Evolutionary conservation across 140 eudicot genomes (phyloP).

Genomic region (Anethum foeniculum): DNA sequence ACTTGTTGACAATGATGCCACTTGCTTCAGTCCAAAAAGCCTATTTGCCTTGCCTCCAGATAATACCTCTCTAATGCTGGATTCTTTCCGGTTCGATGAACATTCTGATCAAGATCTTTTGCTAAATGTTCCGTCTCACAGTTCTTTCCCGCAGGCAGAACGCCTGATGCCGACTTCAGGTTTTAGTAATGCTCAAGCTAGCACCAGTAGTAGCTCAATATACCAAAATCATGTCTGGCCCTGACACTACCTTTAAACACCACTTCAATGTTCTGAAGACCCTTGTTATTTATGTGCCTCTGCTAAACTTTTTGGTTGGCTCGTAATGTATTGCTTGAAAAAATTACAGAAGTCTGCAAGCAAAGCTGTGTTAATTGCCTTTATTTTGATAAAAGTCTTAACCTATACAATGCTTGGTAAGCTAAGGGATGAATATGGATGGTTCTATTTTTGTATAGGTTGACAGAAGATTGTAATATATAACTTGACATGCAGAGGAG

Average conservation of each 20-base stretch:
- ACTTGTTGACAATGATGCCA: conserved; percentile 42
- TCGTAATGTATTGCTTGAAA: conserved; percentile 28
- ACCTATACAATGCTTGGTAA: conserved; percentile 23
- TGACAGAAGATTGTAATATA: conserved; percentile 46
- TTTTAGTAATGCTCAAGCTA: conserved; percentile 52
- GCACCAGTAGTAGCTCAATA: conserved; percentile 79
- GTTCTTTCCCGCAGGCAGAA: conserved; percentile 95
- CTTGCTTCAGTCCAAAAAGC: conserved; percentile 68
- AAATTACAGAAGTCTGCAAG: conserved; percentile 24
- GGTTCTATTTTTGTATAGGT: conserved; percentile 42
- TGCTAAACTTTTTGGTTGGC: conserved; percentile 24
- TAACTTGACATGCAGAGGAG: conserved; percentile 29
- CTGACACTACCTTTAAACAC: conserved; percentile 28
- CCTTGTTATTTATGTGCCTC: conserved; percentile 26
- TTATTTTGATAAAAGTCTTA: conserved; percentile 20
- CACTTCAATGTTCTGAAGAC: not conserved
- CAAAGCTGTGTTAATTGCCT: conserved; percentile 10
- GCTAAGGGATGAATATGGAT: conserved; percentile 15
- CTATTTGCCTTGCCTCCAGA: conserved; percentile 62
- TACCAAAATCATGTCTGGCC: conserved; percentile 44
- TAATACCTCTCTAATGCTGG: conserved; percentile 48
- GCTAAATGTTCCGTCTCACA: conserved; percentile 73
- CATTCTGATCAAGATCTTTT: conserved; percentile 69
- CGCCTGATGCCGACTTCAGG: conserved; percentile 55
- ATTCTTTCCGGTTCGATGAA: conserved; percentile 48